Evolutionary conservation across 1,284 basidiomycete genomes (phyloP), one percentile per base, ranked within the genome.

Genomic region (Rhodofomes roseus): DNA sequence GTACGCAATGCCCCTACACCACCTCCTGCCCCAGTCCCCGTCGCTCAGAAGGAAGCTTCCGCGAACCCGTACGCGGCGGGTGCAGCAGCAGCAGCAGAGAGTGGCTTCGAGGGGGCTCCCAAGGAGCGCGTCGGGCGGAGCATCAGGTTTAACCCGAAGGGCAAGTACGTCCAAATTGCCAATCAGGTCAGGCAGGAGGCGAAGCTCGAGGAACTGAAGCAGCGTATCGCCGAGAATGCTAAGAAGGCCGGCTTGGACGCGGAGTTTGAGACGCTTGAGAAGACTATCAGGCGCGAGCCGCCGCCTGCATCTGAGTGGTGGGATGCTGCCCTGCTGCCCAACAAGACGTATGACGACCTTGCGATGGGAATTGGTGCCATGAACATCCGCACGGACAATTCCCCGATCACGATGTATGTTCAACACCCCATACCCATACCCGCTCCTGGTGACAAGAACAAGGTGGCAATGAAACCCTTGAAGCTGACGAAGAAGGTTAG

Each of bases 381-480:
- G 58, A 86, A 85, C 52, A 89, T 92, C 60, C 79, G 83, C 51
- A 84, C 77, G 3, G 72, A 77, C 20, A 84, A 89, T 63, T 90
- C 89, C 4, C 92, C 93, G 0, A 91, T 99, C 62, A 95, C 92
- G 20, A 82, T 93, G 50, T 96, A 97, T 69, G 84, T 99, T 52
- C 96, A 98, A 72, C 96, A 99, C 72, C 97, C 96, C 7, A 98
- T 99, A 60, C 94, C 94, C 2, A 96, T 99, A 60, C 93, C 93
- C 40, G 92, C 92, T 1, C 94, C 95, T 4, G 86, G 84, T 11
- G 95, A 96, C 66, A 93, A 93, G 77, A 87, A 87, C 70, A 86
- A 89, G 66, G 80, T 84, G 5, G 81, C 79, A 18, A 75, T 92
- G 55, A 93, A 95, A 69, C 90, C 92, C 1, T 74, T 97, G 63